Conservation (phyloP, 176 grass and related monocot genomes). For the Cenchrus fungigraminus region DNA sequence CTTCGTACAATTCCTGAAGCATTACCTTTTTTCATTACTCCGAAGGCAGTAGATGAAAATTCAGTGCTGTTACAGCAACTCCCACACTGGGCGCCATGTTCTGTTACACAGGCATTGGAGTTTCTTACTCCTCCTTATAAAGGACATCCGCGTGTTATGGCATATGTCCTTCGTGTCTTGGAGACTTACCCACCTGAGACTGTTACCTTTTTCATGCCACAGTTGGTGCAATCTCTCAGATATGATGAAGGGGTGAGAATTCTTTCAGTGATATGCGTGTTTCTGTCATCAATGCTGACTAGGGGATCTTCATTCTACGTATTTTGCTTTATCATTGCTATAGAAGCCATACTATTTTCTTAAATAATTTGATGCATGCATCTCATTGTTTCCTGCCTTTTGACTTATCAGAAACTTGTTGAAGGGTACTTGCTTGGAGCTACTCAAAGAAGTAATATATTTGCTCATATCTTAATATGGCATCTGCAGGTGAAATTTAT, state of each 20-base stretch:
- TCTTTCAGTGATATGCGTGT: constrained; percentile 35
- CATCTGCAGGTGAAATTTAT: constrained; percentile 86
- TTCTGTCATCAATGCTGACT: constrained; percentile 18
- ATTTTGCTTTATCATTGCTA: constrained; percentile 39
- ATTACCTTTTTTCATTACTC: constrained; percentile 97
- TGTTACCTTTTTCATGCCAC: constrained; percentile 99
- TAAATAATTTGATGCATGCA: constrained; percentile 4
- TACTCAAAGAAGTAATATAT: constrained; percentile 91
- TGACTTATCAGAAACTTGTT: constrained; percentile 82
- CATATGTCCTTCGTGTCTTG: constrained; percentile 94
- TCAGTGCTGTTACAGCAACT: constrained; percentile 91
- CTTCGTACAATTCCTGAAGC: constrained; percentile 94
- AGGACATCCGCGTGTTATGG: constrained; percentile 96
- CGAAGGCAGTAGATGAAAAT: constrained; percentile 97
- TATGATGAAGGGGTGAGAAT: constrained; percentile 93
- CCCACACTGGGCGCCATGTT: constrained; percentile 96
- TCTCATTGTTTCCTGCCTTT: constrained; percentile 36
- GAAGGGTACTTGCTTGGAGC: constrained; percentile 99
- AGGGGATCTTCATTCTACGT: constrained; percentile 22
- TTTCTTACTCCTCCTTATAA: constrained; percentile 98
- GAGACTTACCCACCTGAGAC: constrained; percentile 95
- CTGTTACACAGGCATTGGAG: constrained; percentile 93
- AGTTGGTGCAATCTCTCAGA: constrained; percentile 96
- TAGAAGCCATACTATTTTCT: constrained; percentile 14
- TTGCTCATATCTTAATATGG: constrained; percentile 99